Evolutionary conservation across 2,329 filamentous ascomycete species (phyloP).

Genomic region (Fusarium burgessii): DNA sequence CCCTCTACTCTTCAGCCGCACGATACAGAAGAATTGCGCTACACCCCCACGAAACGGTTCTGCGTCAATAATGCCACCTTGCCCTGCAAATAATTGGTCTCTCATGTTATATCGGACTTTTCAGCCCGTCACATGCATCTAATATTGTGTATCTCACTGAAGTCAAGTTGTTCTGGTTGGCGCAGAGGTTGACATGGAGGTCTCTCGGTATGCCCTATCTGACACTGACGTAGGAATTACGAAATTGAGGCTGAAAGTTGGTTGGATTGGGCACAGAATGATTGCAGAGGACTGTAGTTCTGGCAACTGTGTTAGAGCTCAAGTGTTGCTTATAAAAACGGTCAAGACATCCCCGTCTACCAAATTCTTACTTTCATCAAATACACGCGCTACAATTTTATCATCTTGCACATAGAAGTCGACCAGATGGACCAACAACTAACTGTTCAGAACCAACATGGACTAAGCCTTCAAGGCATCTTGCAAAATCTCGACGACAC

Average conservation of each 20-base stretch:
- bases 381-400: fast-evolving
- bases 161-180: neutral
- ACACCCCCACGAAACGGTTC: too few relatives aligned
- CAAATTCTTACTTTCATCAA: fast-evolving
- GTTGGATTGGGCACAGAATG: neutral
- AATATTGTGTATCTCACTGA: neutral
- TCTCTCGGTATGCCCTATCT: neutral
- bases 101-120: neutral
- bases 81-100: neutral
- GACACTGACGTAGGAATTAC: neutral
- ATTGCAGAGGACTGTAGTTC: fast-evolving
- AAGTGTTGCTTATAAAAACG: too few relatives aligned
- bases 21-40: neutral
- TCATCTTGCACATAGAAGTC: neutral
- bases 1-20: fast-evolving
- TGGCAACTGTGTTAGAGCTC: fast-evolving
- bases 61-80: fast-evolving
- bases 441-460: neutral
- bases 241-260: too few relatives aligned
- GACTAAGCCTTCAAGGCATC: neutral
- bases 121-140: neutral
- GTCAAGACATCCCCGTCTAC: neutral
- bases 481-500: neutral
- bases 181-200: neutral
- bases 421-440: neutral